These are phyloP conservation scores for Alternaria infectoria DNA, from an alignment of 2,329 filamentous ascomycete species.

Conservation along the genomic window DNA sequence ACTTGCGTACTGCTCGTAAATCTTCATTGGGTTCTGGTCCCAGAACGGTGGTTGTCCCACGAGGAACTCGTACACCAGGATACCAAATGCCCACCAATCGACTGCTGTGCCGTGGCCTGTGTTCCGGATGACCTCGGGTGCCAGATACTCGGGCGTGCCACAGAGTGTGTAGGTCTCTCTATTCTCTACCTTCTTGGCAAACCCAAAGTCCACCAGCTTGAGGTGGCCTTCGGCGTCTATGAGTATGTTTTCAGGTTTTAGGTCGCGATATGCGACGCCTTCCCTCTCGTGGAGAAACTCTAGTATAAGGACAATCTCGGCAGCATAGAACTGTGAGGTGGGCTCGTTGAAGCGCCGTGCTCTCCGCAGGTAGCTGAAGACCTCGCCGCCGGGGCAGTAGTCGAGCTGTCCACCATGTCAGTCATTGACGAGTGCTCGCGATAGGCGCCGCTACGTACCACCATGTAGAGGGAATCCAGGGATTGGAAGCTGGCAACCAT, in stretches of 20 bases:
- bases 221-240: conserved; percentile 80
- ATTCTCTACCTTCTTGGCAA: conserved; percentile 77
- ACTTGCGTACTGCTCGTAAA: conserved; percentile 69
- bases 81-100: conserved; percentile 88
- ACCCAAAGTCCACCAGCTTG: conserved; percentile 84
- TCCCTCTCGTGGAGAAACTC: conserved; percentile 81
- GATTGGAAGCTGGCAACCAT: conserved; percentile 82
- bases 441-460: conserved; percentile 53
- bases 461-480: conserved; percentile 78
- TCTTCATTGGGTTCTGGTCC: conserved; percentile 85
- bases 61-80: conserved; percentile 83
- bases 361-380: conserved; percentile 82
- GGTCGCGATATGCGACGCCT: conserved; percentile 79
- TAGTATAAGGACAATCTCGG: conserved; percentile 81
- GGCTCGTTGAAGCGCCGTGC: conserved; percentile 79
- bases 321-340: conserved; percentile 80
- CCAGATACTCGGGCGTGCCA: conserved; percentile 83
- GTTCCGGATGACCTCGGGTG: conserved; percentile 83
- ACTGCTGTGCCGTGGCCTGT: conserved; percentile 75
- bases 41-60: conserved; percentile 87
- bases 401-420: conserved; percentile 61
- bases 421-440: not conserved
- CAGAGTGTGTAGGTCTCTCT: conserved; percentile 82
- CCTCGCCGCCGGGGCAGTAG: conserved; percentile 82
- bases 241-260: conserved; percentile 84